A percentile compares a stretch with the other conserved stretches of the same genome.
Evolutionary conservation across 2,329 filamentous ascomycete genomes (phyloP).

Genomic region (Nemania serpens): DNA sequence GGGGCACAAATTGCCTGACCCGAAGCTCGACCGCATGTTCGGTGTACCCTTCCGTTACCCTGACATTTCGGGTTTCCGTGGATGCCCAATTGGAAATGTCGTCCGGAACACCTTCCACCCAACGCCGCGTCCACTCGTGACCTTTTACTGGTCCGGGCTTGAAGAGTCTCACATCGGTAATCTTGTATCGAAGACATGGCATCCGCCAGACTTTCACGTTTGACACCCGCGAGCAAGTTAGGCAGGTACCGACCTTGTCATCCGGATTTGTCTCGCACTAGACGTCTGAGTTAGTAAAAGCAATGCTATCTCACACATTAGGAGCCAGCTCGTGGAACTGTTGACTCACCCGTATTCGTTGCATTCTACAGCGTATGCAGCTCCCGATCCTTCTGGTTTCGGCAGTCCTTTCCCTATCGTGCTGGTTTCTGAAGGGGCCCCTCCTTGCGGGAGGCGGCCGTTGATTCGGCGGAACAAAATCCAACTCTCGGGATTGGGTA

Average conservation of each 20-base stretch:
- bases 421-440: constrained; percentile 60
- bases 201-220: constrained; percentile 57
- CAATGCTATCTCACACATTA: not conserved
- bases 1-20: constrained; percentile 60
- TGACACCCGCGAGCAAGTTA: constrained; percentile 58
- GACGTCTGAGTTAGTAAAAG: constrained; percentile 24
- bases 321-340: not conserved
- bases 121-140: constrained; percentile 63
- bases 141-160: constrained; percentile 63
- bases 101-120: constrained; percentile 59
- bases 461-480: constrained; percentile 44
- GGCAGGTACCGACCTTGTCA: constrained; percentile 53
- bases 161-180: constrained; percentile 61
- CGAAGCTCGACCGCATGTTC: constrained; percentile 51
- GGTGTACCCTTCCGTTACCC: constrained; percentile 60
- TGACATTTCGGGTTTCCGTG: constrained; percentile 53
- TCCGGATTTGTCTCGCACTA: constrained; percentile 59
- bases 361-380: constrained; percentile 65
- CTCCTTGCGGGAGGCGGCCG: constrained; percentile 48
- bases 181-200: constrained; percentile 64
- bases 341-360: constrained; percentile 61
- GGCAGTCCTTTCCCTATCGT: constrained; percentile 58
- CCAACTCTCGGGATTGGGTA: constrained; percentile 35
- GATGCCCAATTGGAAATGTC: constrained; percentile 62
- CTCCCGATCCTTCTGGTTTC: constrained; percentile 62